These are phyloP conservation scores for Candida silvatica DNA, from an alignment of 805 yeast genomes.

Conservation along the genomic window DNA sequence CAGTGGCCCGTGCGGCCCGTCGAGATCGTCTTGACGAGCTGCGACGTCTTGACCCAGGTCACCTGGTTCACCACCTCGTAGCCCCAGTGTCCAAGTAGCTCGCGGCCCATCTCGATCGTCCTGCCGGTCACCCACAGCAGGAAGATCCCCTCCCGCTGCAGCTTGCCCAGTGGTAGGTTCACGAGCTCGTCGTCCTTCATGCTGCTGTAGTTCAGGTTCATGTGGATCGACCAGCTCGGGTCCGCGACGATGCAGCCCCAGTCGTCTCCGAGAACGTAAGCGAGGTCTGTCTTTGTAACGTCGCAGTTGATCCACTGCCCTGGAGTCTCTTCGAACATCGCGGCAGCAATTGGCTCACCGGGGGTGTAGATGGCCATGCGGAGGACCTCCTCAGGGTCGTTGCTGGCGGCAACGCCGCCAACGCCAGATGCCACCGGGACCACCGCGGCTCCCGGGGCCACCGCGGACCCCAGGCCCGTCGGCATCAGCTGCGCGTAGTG, in stretches of 20 bases:
- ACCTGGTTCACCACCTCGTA: constrained; percentile 70
- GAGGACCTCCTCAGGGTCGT: constrained; percentile 10
- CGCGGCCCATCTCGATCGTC: constrained; percentile 81
- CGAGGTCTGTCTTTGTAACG: constrained; percentile 65
- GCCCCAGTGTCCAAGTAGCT: constrained; percentile 75
- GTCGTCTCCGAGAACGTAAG: constrained; percentile 55
- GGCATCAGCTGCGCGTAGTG: constrained; percentile 61
- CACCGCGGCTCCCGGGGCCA: no score
- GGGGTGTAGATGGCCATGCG: constrained; percentile 33
- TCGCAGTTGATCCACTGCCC: constrained; percentile 89
- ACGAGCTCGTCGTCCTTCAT: constrained; percentile 71
- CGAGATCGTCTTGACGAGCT: constrained; percentile 77
- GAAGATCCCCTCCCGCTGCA: constrained; percentile 80
- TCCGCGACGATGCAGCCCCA: constrained; percentile 83
- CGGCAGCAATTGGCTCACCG: constrained; percentile 33
- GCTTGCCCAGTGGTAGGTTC: constrained; percentile 50
- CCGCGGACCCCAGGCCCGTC: not conserved
- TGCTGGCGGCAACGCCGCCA: constrained; percentile 4
- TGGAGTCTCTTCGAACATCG: constrained; percentile 23
- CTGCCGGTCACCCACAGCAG: constrained; percentile 95
- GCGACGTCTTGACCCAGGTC: constrained; percentile 88
- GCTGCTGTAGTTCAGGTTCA: constrained; percentile 70
- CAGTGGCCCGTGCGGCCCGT: constrained; percentile 97
- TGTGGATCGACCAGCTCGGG: constrained; percentile 96
- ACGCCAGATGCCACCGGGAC: no score